phyloP scores from a whole-genome alignment of 164 flowering plant genomes.

The Buxus sempervirens region DNA sequence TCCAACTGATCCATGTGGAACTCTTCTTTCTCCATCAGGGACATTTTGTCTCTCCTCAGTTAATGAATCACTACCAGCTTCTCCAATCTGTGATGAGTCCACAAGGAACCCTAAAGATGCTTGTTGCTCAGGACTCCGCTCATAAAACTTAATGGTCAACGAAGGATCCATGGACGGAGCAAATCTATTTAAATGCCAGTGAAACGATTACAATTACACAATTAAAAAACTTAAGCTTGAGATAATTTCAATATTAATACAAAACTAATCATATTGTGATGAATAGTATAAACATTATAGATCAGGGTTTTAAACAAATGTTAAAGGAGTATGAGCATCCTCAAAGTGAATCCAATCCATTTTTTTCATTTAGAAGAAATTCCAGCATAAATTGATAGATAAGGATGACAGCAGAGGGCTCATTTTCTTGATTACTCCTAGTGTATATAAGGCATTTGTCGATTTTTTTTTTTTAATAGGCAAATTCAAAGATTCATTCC shows the following conservation, averaged over 20 bases:
- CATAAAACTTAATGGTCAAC: conserved; percentile 69
- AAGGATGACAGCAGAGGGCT: too few species aligned
- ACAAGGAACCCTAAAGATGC: conserved; percentile 66
- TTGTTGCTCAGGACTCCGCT: conserved; percentile 87
- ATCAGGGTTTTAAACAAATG: neutral
- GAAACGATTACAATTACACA: neutral
- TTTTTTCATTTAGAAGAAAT: too few species aligned
- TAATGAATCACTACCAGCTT: conserved; percentile 24
- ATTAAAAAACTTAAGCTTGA: neutral
- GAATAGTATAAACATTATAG: neutral
- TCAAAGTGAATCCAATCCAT: neutral
- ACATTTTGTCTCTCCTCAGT: conserved; percentile 17
- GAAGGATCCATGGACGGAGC: conserved; percentile 90
- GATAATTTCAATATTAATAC: neutral
- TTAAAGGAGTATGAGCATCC: neutral
- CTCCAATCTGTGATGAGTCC: conserved; percentile 41
- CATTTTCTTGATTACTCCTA: too few species aligned
- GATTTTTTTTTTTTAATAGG: too few species aligned
- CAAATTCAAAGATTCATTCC: too few species aligned
- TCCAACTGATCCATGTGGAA: conserved; percentile 80
- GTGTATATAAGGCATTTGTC: too few species aligned
- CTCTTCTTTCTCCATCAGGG: conserved; percentile 21
- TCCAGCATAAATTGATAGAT: too few species aligned
- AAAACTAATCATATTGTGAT: neutral
- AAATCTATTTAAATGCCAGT: conserved; percentile 31